Evolutionary conservation across 495 filamentous ascomycete species (phyloP).

Genomic region (Cryomyces antarcticus): DNA sequence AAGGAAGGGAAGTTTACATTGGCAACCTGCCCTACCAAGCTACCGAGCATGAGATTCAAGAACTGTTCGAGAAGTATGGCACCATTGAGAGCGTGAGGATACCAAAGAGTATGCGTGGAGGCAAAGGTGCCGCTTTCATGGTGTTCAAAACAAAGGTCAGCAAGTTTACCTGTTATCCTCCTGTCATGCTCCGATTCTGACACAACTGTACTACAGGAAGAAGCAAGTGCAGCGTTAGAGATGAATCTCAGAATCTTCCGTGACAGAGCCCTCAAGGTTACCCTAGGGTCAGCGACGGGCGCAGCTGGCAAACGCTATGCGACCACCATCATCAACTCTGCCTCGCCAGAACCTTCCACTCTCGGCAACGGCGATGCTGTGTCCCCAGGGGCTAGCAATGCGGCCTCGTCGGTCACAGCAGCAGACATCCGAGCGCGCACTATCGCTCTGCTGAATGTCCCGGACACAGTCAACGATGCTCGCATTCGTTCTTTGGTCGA

Average conservation of each 20-base stretch:
- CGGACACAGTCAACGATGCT: conserved; percentile 45
- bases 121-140: conserved; percentile 59
- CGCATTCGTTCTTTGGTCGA: conserved; percentile 41
- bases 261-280: conserved; percentile 47
- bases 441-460: conserved; percentile 36
- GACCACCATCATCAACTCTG: conserved; percentile 21
- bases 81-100: conserved; percentile 47
- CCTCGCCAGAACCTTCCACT: conserved; percentile 14
- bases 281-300: conserved; percentile 16
- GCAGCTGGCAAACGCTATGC: conserved; percentile 27
- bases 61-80: conserved; percentile 56
- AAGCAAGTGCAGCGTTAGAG: conserved; percentile 46
- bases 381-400: not conserved
- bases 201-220: conserved; percentile 20
- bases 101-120: conserved; percentile 40
- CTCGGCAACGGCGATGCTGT: conserved; percentile 7
- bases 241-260: conserved; percentile 52
- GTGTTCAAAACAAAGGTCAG: conserved; percentile 46
- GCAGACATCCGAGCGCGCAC: conserved; percentile 9
- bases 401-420: conserved; percentile 14
- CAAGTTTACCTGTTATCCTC: not conserved
- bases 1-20: conserved; percentile 75
- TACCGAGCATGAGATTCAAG: conserved; percentile 44
- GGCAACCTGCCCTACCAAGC: conserved; percentile 47
- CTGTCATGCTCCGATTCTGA: not conserved